These are phyloP conservation scores for Quercus mongolica DNA, from an alignment of 306 rosid genomes.

Conservation along the genomic window DNA sequence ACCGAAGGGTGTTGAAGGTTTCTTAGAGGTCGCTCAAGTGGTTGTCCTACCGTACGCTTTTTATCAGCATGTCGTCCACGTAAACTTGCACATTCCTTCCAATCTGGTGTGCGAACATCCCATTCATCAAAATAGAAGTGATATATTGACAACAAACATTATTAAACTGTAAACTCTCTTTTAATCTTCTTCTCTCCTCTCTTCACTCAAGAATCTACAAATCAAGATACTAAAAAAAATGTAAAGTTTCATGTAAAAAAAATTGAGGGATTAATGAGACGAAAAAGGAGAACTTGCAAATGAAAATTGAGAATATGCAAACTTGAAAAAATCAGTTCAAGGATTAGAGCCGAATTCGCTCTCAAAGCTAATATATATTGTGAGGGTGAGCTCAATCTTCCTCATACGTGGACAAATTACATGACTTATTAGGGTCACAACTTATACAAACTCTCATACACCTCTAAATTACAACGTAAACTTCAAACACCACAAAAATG, in stretches of 20 bases:
- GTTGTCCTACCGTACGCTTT: too few relatives aligned
- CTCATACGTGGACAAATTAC: background rate
- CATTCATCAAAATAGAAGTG: too few relatives aligned
- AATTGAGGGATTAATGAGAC: background rate
- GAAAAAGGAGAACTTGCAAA: background rate
- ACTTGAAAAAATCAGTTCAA: background rate
- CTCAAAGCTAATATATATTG: background rate
- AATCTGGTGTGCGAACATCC: too few relatives aligned
- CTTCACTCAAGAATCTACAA: background rate
- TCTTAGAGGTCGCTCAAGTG: too few relatives aligned
- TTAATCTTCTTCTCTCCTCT: background rate
- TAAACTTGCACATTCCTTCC: too few relatives aligned
- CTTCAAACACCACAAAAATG: too few relatives aligned
- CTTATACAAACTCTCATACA: background rate
- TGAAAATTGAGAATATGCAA: background rate
- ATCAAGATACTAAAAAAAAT: background rate
- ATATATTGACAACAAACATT: background rate
- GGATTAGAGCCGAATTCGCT: background rate
- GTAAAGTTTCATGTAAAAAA: background rate
- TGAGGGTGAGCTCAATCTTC: background rate
- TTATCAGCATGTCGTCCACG: too few relatives aligned
- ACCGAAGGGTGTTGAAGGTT: too few relatives aligned
- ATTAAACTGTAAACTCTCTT: background rate
- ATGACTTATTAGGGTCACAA: background rate
- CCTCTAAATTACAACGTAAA: background rate